These are phyloP conservation scores for Casuarina equisetifolia DNA, from an alignment of 306 rosid genomes.

Conservation along the genomic window DNA sequence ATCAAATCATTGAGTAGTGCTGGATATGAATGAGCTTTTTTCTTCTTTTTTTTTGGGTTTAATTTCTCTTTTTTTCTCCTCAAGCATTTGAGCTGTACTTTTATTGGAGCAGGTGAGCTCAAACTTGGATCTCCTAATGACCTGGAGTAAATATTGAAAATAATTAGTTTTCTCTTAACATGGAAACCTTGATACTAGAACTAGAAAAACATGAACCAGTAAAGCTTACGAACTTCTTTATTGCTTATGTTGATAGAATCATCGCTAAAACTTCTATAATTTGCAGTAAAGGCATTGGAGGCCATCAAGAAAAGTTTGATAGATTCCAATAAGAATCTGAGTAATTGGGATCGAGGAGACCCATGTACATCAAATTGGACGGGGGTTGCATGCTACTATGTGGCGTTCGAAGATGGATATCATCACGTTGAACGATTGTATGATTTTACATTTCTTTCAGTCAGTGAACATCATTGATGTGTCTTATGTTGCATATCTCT, in stretches of 20 bases:
- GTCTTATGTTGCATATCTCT: not conserved
- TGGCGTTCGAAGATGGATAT: constrained; percentile 35
- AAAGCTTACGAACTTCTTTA: not conserved
- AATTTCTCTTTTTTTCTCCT: too few relatives aligned
- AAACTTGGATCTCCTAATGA: not conserved
- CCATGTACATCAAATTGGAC: constrained; percentile 52
- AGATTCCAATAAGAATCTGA: constrained; percentile 45
- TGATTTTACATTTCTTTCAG: not conserved
- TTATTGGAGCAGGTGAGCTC: not conserved
- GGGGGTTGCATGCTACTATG: constrained; percentile 46
- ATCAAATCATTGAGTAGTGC: not conserved
- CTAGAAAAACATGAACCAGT: not conserved
- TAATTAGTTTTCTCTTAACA: not conserved
- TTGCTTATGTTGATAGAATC: constrained; percentile 13
- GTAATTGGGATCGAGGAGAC: constrained; percentile 51
- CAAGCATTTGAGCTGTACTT: not conserved
- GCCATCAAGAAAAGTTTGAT: constrained; percentile 38
- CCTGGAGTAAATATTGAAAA: not conserved
- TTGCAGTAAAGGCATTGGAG: constrained; percentile 43
- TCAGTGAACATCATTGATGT: not conserved
- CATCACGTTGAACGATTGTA: constrained; percentile 51
- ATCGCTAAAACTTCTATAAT: not conserved
- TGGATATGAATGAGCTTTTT: not conserved
- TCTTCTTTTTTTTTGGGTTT: too few relatives aligned
- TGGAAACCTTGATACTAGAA: not conserved